phyloP scores from a whole-genome alignment of 805 yeast genomes.

The Pichia exigua region DNA sequence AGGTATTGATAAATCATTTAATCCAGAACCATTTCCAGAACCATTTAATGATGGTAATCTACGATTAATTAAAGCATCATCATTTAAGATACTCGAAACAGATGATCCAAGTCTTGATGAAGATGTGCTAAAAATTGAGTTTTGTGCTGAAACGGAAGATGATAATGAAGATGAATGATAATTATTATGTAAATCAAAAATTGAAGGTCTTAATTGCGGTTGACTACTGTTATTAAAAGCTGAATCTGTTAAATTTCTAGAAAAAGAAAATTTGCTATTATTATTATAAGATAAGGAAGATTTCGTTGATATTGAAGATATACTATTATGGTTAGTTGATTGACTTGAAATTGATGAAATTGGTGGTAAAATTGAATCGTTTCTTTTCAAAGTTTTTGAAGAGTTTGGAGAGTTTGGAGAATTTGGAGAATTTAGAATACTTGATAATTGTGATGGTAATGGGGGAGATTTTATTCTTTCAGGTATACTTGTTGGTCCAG shows the following conservation, averaged over 20 bases:
- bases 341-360: slow-evolving; percentile 10
- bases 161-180: slow-evolving; percentile 11
- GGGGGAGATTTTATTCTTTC: slow-evolving; percentile 4
- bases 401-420: not conserved
- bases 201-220: slow-evolving; percentile 12
- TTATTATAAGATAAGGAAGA: not conserved
- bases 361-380: slow-evolving; percentile 4
- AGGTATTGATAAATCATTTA: not conserved
- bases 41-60: slow-evolving; percentile 3
- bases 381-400: not conserved
- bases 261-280: not conserved
- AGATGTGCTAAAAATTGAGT: slow-evolving; percentile 22
- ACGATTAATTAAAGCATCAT: slow-evolving; percentile 6
- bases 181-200: slow-evolving; percentile 9
- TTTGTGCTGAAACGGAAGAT: slow-evolving; percentile 20
- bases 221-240: not conserved
- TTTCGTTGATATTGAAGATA: not conserved
- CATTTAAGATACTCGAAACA: slow-evolving; percentile 20
- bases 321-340: slow-evolving; percentile 5
- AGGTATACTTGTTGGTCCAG: not conserved
- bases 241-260: slow-evolving; percentile 6
- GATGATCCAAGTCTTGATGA: slow-evolving; percentile 21
- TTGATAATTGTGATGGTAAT: not conserved
- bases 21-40: not conserved
- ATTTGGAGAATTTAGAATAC: not conserved